phyloP scores from a whole-genome alignment of 257 asterid genomes.

The Primulina huaijiensis region DNA sequence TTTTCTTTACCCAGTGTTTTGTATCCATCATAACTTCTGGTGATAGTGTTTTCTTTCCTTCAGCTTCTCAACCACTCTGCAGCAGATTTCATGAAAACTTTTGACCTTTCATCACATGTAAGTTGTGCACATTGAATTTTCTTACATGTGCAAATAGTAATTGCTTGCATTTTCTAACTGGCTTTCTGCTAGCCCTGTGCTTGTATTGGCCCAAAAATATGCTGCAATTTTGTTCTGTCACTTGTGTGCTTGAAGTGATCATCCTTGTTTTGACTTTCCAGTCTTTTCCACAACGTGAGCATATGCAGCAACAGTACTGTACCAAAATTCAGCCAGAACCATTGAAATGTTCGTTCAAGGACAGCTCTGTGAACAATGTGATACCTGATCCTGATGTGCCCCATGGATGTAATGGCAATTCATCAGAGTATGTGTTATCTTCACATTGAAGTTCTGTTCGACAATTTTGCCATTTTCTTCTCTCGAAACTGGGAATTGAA shows the following conservation, averaged over 20 bases:
- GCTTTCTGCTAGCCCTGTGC: slow-evolving; percentile 2
- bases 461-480: slow-evolving; percentile 10
- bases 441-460: slow-evolving; percentile 7
- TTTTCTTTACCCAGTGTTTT: slow-evolving; percentile 12
- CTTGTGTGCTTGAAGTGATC: slow-evolving; percentile 21
- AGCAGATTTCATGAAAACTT: slow-evolving; percentile 56
- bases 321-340: slow-evolving; percentile 48
- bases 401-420: slow-evolving; percentile 71
- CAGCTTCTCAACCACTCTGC: slow-evolving; percentile 89
- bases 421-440: slow-evolving; percentile 66
- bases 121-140: slow-evolving; percentile 33
- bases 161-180: slow-evolving; percentile 10
- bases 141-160: slow-evolving; percentile 14
- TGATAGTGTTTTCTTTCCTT: slow-evolving; percentile 32
- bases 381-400: slow-evolving; percentile 92
- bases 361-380: slow-evolving; percentile 54
- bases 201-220: slow-evolving; percentile 18
- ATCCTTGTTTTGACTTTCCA: slow-evolving; percentile 33
- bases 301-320: slow-evolving; percentile 75
- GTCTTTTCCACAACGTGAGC: slow-evolving; percentile 73
- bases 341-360: slow-evolving; percentile 52
- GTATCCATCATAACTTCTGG: background rate
- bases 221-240: background rate
- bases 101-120: slow-evolving; percentile 70
- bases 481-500: slow-evolving; percentile 21